These are phyloP conservation scores for Cardamine chenopodiifolia DNA, from an alignment of 345 rosid species.

Conservation along the genomic window DNA sequence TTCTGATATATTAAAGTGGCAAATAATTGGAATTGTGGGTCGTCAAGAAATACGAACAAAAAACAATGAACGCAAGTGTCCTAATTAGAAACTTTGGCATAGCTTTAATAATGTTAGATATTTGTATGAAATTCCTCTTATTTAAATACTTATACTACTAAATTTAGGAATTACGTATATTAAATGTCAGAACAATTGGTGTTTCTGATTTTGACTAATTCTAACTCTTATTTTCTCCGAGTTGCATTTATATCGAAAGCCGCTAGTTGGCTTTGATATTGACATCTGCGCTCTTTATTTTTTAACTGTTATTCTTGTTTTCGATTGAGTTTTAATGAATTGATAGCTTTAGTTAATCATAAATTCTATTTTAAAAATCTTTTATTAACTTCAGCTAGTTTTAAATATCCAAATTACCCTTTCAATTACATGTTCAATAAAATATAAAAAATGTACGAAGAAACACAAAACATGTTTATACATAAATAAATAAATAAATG, in stretches of 20 bases:
- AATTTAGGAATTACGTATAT: slow-evolving; percentile 28
- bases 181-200: neutral
- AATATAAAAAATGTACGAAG: neutral
- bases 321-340: neutral
- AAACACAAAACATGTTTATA: neutral
- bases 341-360: neutral
- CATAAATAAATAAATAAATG: neutral
- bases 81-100: slow-evolving; percentile 30
- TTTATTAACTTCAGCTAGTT: neutral
- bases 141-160: neutral
- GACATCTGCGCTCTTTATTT: slow-evolving; percentile 24
- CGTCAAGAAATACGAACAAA: slow-evolving; percentile 15
- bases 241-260: slow-evolving; percentile 32
- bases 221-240: slow-evolving; percentile 21
- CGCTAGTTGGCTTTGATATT: slow-evolving; percentile 42
- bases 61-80: slow-evolving; percentile 33
- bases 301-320: neutral
- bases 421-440: neutral
- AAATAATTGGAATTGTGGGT: slow-evolving; percentile 39
- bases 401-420: neutral
- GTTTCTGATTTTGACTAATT: slow-evolving; percentile 38
- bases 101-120: slow-evolving; percentile 27
- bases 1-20: slow-evolving; percentile 19
- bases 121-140: slow-evolving; percentile 29
- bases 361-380: neutral